A percentile compares a stretch with the other conserved stretches of the same genome.
phyloP scores from a whole-genome alignment of 257 asterid species.

The Salvia miltiorrhiza region DNA sequence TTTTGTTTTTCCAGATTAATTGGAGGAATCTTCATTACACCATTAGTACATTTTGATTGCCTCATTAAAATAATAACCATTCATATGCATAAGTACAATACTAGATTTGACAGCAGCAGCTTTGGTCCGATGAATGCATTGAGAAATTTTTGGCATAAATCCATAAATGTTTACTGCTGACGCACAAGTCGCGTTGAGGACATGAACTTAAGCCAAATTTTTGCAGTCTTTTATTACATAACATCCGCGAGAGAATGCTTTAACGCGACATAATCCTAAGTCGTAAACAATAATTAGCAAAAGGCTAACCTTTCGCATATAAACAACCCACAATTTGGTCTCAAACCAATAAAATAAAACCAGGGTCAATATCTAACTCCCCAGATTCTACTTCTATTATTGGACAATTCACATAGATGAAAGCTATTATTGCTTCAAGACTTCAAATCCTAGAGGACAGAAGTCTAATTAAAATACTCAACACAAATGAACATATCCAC shows the following conservation, averaged over 20 bases:
- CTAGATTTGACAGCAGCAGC: not conserved
- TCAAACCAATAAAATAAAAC: not conserved
- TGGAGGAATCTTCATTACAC: not conserved
- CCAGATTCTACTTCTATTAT: constrained; percentile 16
- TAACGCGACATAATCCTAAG: not conserved
- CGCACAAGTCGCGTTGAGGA: not conserved
- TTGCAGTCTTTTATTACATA: too few relatives aligned
- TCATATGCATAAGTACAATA: not conserved
- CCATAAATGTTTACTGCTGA: not conserved
- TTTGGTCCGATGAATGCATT: not conserved
- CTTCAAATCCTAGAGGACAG: not conserved
- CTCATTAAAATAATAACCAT: not conserved
- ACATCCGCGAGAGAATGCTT: not conserved
- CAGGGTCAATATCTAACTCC: not conserved
- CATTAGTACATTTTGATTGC: not conserved
- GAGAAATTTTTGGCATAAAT: not conserved
- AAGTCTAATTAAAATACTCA: constrained; percentile 5
- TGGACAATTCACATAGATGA: constrained; percentile 3
- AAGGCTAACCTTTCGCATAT: not conserved
- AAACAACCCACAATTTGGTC: not conserved
- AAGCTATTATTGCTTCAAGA: not conserved
- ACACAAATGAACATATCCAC: not conserved
- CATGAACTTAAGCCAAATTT: too few relatives aligned
- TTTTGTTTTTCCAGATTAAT: not conserved
- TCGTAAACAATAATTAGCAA: not conserved